Evolutionary conservation across 2,329 filamentous ascomycete genomes (phyloP), one percentile per base, ranked within the genome.

Genomic region (Arthroderma sp.): DNA sequence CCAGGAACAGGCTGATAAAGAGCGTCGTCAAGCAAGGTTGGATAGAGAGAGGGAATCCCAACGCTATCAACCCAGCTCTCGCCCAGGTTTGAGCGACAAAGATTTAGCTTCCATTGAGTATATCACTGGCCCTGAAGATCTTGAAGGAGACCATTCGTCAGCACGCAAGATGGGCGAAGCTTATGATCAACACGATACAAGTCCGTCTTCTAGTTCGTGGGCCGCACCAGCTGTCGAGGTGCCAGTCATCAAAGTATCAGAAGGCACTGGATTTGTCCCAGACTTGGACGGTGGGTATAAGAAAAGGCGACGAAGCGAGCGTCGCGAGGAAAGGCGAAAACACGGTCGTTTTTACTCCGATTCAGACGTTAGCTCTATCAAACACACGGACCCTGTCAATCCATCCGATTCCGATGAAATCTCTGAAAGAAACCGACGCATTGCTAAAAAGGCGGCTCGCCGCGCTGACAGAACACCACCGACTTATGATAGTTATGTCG

Each of bases 1-100:
- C 0, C 64, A 76, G 39, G 73, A 77, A 54, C 73, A 78, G 57
- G 64, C 61, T 32, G 64, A 69, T 29, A 71, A 69, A 43, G 72
- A 74, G 44, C 58, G 60, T 42, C 57, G 57, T 30, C 54, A 49
- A 6, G 42, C 47, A 36, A 38, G 43, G 30, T 43, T 53, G 10
- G 50, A 54, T 36, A 46, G 53, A 30, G 47, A 51, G 29, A 49
- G 47, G 42, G 44, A 50, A 27, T 36, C 48, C 8, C 38, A 38
- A n/a, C 46, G 40, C 9, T 47, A 41, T 36, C 47, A 48, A 6
- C 44, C 36, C 28, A 47, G 42, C 43, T 42, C 47, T 28, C 27
- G 31, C 7, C 4, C 38, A 3, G 10, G 11, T 34, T 22, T 30
- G 9, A 42, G 46, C 27, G 33, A 44, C 11, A 42, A 30, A 28